phyloP scores from a whole-genome alignment of 1,284 basidiomycete species.

The Ceratobasidium sp. region DNA sequence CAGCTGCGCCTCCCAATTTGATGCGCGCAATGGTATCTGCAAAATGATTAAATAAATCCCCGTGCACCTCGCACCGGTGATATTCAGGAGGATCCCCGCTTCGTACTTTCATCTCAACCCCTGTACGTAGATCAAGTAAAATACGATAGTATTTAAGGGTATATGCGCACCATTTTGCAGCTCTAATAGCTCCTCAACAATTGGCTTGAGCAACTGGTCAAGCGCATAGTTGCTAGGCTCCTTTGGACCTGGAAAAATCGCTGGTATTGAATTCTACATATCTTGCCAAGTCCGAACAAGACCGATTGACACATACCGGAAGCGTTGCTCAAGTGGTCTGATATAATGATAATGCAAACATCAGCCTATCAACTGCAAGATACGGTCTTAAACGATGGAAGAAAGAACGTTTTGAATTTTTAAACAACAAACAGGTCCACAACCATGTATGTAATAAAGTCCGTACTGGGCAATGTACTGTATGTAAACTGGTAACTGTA shows the following conservation, averaged over 20 bases:
- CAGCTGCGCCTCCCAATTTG: slow-evolving; percentile 28
- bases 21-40: not conserved
- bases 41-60: not conserved
- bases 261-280: too few species aligned
- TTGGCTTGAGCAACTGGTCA: slow-evolving; percentile 27
- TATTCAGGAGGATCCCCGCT: not conserved
- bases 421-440: slow-evolving; percentile 2
- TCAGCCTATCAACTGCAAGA: too few species aligned
- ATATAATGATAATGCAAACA: too few species aligned
- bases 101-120: not conserved
- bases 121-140: not conserved
- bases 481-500: not conserved
- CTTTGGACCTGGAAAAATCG: slow-evolving; percentile 34
- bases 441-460: slow-evolving; percentile 15
- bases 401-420: not conserved
- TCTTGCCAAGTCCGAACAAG: too few species aligned
- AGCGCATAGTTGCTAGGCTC: slow-evolving; percentile 27
- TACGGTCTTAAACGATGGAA: too few species aligned
- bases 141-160: not conserved
- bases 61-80: not conserved
- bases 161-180: slow-evolving; percentile 23
- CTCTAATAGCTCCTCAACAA: slow-evolving; percentile 31
- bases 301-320: too few species aligned
- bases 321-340: too few species aligned
- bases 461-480: slow-evolving; percentile 15